Evolutionary conservation across 352 stramenopile genomes (phyloP), one percentile per base, ranked within the genome.

Genomic region (Pythium phragmitis): DNA sequence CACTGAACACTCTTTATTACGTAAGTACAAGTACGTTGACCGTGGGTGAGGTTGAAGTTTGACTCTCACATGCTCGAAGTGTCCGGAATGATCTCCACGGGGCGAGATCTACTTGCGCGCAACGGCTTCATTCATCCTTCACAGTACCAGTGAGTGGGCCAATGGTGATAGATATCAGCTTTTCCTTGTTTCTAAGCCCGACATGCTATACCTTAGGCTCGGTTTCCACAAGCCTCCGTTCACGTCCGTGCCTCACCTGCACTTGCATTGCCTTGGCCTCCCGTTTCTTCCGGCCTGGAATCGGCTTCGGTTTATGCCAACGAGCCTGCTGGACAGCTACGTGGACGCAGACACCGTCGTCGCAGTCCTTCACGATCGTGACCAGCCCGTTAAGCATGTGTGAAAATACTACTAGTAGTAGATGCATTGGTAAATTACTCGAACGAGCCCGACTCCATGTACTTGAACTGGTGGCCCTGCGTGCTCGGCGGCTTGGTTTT

Each of bases 391-490:
- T 4, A 2, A 21, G 4, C 2, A 39, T 5, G 9, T 37, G 53
- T 34, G 23, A 48, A 26, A 42, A 42, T 46, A 43, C 53, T 37
- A 7, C 14, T 45, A 60, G 33, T 37, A 7, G 21, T 45, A 60
- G 33, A 34, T 55, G 30, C 17, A 46, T 13, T 55, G 61, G 46
- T 60, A 60, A 68, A 14, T 71, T 70, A 82, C 57, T 85, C 63
- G 62, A 88, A 92, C 67, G 75, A 74, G 50, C 85, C 85, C n/a
- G 83, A 89, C 60, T 94, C 85, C 57, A 94, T 92, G 70, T 86
- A 94, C 66, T 91, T 91, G 74, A 91, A 94, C 63, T 89, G 80
- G 45, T 82, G 77, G 45, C 77, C 79, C 64, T 94, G 85, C 37
- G 83, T 92, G 64, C 80, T 88, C 69, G 76, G 76, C 19, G 83